Percentiles rank a stretch among this genome's conserved stretches.
phyloP scores from a whole-genome alignment of 2,329 filamentous ascomycete genomes.

The Mariannaea sp. region DNA sequence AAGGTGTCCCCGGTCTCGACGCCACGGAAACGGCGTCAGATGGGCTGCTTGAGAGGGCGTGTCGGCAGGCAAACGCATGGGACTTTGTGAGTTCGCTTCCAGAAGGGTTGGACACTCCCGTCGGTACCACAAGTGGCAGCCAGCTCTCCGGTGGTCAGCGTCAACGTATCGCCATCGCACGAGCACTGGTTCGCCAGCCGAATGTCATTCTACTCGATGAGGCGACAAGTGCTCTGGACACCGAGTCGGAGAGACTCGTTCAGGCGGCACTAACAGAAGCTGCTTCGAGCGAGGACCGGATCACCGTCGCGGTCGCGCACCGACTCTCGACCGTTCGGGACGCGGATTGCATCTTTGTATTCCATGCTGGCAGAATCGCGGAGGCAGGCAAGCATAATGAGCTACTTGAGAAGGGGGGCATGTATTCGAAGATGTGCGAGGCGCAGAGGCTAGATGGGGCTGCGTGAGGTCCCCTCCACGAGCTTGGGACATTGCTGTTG shows the following conservation, averaged over 20 bases:
- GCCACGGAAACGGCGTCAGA: constrained; percentile 1
- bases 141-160: constrained; percentile 59
- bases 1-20: neutral
- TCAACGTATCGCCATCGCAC: constrained; percentile 60
- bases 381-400: constrained; percentile 7
- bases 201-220: constrained; percentile 7
- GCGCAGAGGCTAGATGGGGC: constrained; percentile 1
- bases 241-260: constrained; percentile 2
- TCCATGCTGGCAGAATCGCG: constrained; percentile 39
- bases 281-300: constrained; percentile 11
- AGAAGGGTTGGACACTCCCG: constrained; percentile 41
- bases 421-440: constrained; percentile 18
- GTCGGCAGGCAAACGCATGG: constrained; percentile 50
- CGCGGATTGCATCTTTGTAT: constrained; percentile 40
- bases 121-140: constrained; percentile 22
- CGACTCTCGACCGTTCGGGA: constrained; percentile 26
- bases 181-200: constrained; percentile 43
- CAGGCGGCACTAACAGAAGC: constrained; percentile 4
- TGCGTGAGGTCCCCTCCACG: neutral
- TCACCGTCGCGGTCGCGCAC: constrained; percentile 36
- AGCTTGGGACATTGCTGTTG: no score
- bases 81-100: constrained; percentile 46
- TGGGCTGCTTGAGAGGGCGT: constrained; percentile 46
- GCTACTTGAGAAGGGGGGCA: constrained; percentile 5
- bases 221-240: constrained; percentile 10